Base-by-base conservation (phyloP, 1,284 basidiomycete species). In the Ustilago curta region DNA sequence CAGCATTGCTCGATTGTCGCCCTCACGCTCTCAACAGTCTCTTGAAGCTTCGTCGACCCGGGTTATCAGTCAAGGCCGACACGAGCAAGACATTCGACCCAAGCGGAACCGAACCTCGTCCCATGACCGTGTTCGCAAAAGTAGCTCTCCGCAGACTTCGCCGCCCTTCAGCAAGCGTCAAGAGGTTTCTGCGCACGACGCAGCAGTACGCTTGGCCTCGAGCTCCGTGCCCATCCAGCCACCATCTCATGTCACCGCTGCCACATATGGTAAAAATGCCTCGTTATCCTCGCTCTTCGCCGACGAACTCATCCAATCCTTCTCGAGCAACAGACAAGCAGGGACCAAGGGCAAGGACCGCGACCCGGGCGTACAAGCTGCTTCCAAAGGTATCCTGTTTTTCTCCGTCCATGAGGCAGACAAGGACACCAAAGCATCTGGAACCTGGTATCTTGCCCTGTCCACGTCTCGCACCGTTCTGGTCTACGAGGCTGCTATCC, bases 391-490 rank as follows among this genome's bases (percentile, higher is more conserved):
- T 25, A 71, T 77, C 21, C 35, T 76, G 11, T 80, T 79, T 66
- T 80, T 76, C 56, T 59, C 78, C 5, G 59, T 80, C 3, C 73
- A 78, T 40, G 77, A 80, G 45, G 78, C 78, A 4, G 59, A 29
- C 21, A 27, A 64, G 12, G 68, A 78, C 31, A 70, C 69, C 44
- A 77, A 77, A 42, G 76, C 64, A 6, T 48, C 68, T 8, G 78
- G 78, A 18, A 80, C 78, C 14, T 80, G 78, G 78, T 80, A 80
- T 53, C 50, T 80, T 8, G 78, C 78, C 23, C 59, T 80, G 18
- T 65, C 78, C 9, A 69, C 65, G 19, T 53, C 73, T 32, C 76
- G 76, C 40, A 72, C 66, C 35, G 64, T 80, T 52, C 59, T 72
- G 57, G 56, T 80, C 5, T 80, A 80, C 59, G 78, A 80, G 53